Conservation (phyloP, 108 stramenopile genomes). For the Fragilaria radians region DNA sequence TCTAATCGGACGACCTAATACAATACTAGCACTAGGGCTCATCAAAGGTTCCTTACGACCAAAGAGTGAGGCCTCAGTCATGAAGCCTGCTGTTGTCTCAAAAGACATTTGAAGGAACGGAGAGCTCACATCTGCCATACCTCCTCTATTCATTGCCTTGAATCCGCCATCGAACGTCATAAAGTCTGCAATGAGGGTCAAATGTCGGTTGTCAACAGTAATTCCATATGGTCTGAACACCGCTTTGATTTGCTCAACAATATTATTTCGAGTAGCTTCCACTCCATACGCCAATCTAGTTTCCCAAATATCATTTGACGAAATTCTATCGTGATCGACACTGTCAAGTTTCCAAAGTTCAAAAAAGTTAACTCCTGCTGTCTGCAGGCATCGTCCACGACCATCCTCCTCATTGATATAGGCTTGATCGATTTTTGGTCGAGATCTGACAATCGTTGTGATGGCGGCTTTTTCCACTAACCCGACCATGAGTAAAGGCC, state of each 20-base stretch:
- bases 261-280: slow-evolving; percentile 92
- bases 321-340: slow-evolving; percentile 70
- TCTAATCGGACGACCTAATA: slow-evolving; percentile 84
- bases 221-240: slow-evolving; percentile 99
- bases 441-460: slow-evolving; percentile 65
- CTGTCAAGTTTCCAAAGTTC: slow-evolving; percentile 87
- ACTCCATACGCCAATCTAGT: slow-evolving; percentile 93
- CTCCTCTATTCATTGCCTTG: slow-evolving; percentile 93
- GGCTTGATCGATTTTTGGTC: slow-evolving; percentile 78
- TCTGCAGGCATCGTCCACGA: slow-evolving; percentile 82
- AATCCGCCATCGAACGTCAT: slow-evolving; percentile 98
- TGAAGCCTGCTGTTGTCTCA: slow-evolving; percentile 95
- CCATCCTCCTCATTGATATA: slow-evolving; percentile 85
- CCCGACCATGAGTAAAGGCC: slow-evolving; percentile 97
- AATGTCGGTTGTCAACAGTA: slow-evolving; percentile 93
- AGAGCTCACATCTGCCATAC: slow-evolving; percentile 87
- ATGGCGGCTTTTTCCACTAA: slow-evolving; percentile 85
- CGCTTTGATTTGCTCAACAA: slow-evolving; percentile 92
- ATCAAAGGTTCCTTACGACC: slow-evolving; percentile 61
- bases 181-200: slow-evolving; percentile 96
- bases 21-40: slow-evolving; percentile 91
- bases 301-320: slow-evolving; percentile 94
- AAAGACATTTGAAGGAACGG: slow-evolving; percentile 98
- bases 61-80: slow-evolving; percentile 87
- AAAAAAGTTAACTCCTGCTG: slow-evolving; percentile 92